Base-by-base conservation (phyloP, 192 early-diverging fungal genomes). In the Coemansia sp. region DNA sequence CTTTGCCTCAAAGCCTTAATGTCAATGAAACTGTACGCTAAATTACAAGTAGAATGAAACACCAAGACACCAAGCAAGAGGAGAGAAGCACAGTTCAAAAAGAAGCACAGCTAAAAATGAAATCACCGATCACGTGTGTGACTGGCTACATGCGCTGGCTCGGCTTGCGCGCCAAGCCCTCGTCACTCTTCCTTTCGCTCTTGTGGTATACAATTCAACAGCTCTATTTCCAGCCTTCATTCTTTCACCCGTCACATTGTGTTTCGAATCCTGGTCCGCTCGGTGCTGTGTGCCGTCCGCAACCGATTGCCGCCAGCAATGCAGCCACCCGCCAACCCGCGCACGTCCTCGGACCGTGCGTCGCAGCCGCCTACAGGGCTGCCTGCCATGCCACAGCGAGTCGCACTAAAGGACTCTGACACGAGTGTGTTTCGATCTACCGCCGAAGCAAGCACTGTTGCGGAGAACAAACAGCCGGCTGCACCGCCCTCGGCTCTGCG, bases 241-340 rank as follows among this genome's bases (percentile, higher is more conserved):
- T 17, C 17, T 39, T 19, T n/a, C 34, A 35, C 11, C n/a, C 34
- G 0, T 39, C 3, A 39, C n/a, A n/a, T n/a, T 7, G 36, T 39
- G 36, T 15, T 39, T 39, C 36, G 17, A 15, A 39, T 7, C 8
- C n/a, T 17, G 17, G 17, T 15, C 17, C n/a, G n/a, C 36, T 39
- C 36, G 36, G 36, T 39, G 17, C 36, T 39, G 17, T 39, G 36
- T 39, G 36, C 36, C 36, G n/a, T 39, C n/a, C 36, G 36, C 36
- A 39, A 39, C 17, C 36, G n/a, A 39, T 39, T 54, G 39, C 52
- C 28, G 41, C 40, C 23, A 42, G 40, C 39, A 54, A 54, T 54
- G 52, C 38, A 42, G 22, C 6, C 47, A 50, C 36, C 26, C 45
- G 9, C 45, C 20, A 29, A 47, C 28, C 14, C 26, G 29, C 3